Evolutionary conservation across 1,139 yeast species (phyloP).

Genomic region (Saccharomycopsis crataegensis): DNA sequence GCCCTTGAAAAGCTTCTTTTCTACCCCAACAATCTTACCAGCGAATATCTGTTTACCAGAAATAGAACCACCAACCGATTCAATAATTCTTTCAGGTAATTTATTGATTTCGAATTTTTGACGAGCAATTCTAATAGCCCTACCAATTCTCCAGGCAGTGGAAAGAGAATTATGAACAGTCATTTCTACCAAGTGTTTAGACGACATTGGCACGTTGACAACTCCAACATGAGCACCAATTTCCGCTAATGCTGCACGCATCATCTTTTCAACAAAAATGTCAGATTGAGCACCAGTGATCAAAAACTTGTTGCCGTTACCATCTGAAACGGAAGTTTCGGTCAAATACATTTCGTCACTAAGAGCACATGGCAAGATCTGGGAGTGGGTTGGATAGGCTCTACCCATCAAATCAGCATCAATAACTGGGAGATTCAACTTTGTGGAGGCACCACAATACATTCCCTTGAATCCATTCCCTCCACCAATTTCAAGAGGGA

Average conservation of each 20-base stretch:
- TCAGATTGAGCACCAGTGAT: conserved; percentile 32
- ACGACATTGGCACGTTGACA: conserved; percentile 32
- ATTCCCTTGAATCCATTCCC: conserved; percentile 37
- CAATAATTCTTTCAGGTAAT: conserved; percentile 33
- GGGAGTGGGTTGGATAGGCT: conserved; percentile 39
- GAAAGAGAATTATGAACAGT: conserved; percentile 34
- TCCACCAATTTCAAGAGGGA: conserved; percentile 39
- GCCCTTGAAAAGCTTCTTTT: conserved; percentile 35
- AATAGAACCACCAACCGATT: conserved; percentile 32
- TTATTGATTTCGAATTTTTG: conserved; percentile 31
- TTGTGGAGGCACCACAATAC: conserved; percentile 27
- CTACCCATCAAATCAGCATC: conserved; percentile 42
- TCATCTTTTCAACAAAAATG: conserved; percentile 31
- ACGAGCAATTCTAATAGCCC: conserved; percentile 35
- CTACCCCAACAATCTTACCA: conserved; percentile 40
- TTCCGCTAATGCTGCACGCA: conserved; percentile 36
- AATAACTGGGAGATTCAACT: conserved; percentile 31
- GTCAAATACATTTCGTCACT: conserved; percentile 27
- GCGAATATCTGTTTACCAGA: conserved; percentile 32
- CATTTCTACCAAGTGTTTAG: conserved; percentile 24
- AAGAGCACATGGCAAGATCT: conserved; percentile 31
- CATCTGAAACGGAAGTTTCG: conserved; percentile 37
- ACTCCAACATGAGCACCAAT: conserved; percentile 36
- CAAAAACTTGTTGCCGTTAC: conserved; percentile 37
- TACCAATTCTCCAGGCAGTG: conserved; percentile 42